These are phyloP conservation scores for Aspergillus nomiae DNA, from an alignment of 2,329 filamentous ascomycete species.

Conservation along the genomic window DNA sequence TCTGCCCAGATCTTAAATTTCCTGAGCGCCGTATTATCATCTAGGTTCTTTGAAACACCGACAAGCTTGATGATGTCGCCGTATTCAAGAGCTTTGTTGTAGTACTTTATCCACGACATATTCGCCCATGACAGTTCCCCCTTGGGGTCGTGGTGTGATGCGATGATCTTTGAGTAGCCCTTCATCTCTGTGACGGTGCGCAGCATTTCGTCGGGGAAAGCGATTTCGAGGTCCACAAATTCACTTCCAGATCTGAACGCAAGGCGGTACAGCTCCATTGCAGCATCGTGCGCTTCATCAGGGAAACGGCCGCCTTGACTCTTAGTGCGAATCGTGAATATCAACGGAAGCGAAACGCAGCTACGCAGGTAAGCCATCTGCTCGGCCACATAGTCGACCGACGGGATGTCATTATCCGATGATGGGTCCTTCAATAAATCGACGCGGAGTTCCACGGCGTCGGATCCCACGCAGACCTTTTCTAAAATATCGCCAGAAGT, in stretches of 20 bases:
- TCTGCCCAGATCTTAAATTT: slow-evolving; percentile 79
- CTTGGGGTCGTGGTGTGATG: slow-evolving; percentile 88
- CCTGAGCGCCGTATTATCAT: slow-evolving; percentile 84
- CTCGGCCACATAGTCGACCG: slow-evolving; percentile 74
- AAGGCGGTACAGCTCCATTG: slow-evolving; percentile 72
- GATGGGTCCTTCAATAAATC: slow-evolving; percentile 80
- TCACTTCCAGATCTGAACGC: slow-evolving; percentile 85
- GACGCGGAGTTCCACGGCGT: slow-evolving; percentile 92
- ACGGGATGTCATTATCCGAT: slow-evolving; percentile 57
- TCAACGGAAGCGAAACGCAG: slow-evolving; percentile 72
- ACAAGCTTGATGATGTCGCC: slow-evolving; percentile 95
- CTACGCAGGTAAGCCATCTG: slow-evolving; percentile 80
- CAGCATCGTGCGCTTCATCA: slow-evolving; percentile 70
- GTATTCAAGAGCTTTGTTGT: slow-evolving; percentile 85
- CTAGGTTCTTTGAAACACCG: slow-evolving; percentile 71
- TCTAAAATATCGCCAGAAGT: slow-evolving; percentile 66
- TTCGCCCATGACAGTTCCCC: slow-evolving; percentile 83
- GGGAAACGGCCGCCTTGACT: slow-evolving; percentile 88
- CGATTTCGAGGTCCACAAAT: slow-evolving; percentile 91
- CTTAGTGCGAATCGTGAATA: slow-evolving; percentile 87
- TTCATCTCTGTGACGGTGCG: slow-evolving; percentile 68
- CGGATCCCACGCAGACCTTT: slow-evolving; percentile 76
- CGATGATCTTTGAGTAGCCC: slow-evolving; percentile 79
- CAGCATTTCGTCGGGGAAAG: slow-evolving; percentile 75
- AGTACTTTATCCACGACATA: slow-evolving; percentile 87